phyloP scores from a whole-genome alignment of 495 filamentous ascomycete species.

The Penicillium lividum region DNA sequence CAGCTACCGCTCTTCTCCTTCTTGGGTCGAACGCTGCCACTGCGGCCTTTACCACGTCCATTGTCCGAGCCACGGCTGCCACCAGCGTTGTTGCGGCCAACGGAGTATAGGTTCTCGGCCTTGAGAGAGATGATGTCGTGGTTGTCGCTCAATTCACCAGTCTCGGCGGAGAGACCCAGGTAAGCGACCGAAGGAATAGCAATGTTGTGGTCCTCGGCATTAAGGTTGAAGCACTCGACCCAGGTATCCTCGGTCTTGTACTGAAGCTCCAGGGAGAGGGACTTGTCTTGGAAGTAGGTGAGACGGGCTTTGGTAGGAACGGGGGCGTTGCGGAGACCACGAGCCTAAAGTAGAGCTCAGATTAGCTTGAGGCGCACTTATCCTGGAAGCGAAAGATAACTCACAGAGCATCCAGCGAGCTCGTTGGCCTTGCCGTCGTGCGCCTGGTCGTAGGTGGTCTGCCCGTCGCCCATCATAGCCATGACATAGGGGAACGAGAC shows the following conservation, averaged over 20 bases:
- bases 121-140: conserved; percentile 92
- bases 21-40: conserved; percentile 26
- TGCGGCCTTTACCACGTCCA: conserved; percentile 34
- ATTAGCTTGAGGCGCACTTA: background rate
- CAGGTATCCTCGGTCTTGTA: conserved; percentile 89
- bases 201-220: conserved; percentile 62
- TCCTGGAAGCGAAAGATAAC: conserved; percentile 17
- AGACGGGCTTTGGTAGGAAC: conserved; percentile 82
- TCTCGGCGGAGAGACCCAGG: conserved; percentile 93
- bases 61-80: conserved; percentile 40
- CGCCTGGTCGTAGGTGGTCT: conserved; percentile 86
- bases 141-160: conserved; percentile 95
- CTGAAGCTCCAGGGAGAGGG: conserved; percentile 84
- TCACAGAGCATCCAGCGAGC: conserved; percentile 85
- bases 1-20: conserved; percentile 65
- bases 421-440: conserved; percentile 95
- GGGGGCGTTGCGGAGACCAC: conserved; percentile 77
- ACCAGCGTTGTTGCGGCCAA: conserved; percentile 42
- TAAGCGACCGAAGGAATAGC: conserved; percentile 89
- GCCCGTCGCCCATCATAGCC: conserved; percentile 95
- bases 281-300: conserved; percentile 97
- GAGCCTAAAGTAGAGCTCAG: conserved; percentile 52
- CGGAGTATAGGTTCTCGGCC: conserved; percentile 83
- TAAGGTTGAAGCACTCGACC: conserved; percentile 81
- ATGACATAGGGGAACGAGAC: conserved; percentile 96